phyloP scores from a whole-genome alignment of 176 grass and related monocot species.

The Puccinellia tenuiflora region DNA sequence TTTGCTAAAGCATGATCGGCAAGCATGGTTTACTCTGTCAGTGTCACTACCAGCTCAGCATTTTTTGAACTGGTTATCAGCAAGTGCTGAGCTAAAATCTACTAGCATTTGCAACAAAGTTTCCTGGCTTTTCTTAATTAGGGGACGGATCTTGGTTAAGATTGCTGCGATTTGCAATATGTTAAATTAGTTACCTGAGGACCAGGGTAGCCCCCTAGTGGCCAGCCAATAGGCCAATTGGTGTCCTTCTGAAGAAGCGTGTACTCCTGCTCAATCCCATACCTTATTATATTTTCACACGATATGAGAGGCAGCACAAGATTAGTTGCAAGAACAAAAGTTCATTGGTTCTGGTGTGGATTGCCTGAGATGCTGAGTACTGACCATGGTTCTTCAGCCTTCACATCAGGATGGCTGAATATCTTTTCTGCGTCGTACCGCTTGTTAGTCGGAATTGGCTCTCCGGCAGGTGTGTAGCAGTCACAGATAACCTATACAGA shows the following conservation, averaged over 20 bases:
- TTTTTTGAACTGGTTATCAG: background rate
- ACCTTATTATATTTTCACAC: slow-evolving; percentile 45
- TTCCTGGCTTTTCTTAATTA: background rate
- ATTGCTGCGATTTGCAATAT: background rate
- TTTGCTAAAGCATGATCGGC: background rate
- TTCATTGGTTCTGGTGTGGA: background rate
- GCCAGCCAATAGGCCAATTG: slow-evolving; percentile 95
- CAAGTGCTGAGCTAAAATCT: background rate
- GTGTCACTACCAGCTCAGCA: background rate
- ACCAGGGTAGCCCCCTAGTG: slow-evolving; percentile 78
- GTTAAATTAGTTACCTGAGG: slow-evolving; percentile 53
- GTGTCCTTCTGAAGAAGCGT: slow-evolving; percentile 89
- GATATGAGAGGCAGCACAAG: background rate
- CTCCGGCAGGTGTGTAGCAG: slow-evolving; percentile 67
- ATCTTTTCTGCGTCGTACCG: slow-evolving; percentile 56
- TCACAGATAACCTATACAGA: slow-evolving; percentile 77
- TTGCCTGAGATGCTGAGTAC: background rate
- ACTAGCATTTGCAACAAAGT: background rate
- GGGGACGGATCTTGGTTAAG: background rate
- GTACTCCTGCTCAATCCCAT: slow-evolving; percentile 95
- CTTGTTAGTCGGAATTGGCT: slow-evolving; percentile 85
- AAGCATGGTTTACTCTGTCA: background rate
- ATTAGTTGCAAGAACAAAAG: background rate
- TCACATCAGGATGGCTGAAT: slow-evolving; percentile 76
- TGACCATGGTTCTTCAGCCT: slow-evolving; percentile 74